Percentiles rank a stretch among this genome's conserved stretches.
These are phyloP conservation scores for Pseudocercospora ulei DNA, from an alignment of 2,329 filamentous ascomycete species.

Conservation along the genomic window DNA sequence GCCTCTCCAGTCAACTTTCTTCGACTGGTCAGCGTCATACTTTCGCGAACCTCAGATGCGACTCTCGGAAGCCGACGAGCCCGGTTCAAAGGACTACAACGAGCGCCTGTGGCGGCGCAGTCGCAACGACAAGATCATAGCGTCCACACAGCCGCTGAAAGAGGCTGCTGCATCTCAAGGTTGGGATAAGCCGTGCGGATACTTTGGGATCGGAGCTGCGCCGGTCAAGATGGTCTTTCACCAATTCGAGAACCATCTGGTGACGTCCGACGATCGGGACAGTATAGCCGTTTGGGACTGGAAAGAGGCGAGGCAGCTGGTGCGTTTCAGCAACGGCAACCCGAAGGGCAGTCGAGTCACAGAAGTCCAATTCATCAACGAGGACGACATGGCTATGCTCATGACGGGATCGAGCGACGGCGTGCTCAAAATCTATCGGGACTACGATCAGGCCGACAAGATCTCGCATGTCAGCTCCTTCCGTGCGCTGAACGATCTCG, in stretches of 20 bases:
- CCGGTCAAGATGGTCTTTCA: slow-evolving; percentile 92
- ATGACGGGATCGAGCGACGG: slow-evolving; percentile 95
- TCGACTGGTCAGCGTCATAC: slow-evolving; percentile 93
- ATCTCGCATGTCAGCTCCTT: slow-evolving; percentile 84
- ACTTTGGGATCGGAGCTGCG: slow-evolving; percentile 82
- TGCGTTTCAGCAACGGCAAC: slow-evolving; percentile 88
- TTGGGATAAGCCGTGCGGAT: slow-evolving; percentile 74
- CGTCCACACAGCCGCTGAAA: slow-evolving; percentile 88
- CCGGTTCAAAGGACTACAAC: slow-evolving; percentile 92
- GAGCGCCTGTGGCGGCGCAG: slow-evolving; percentile 84
- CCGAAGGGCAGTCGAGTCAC: slow-evolving; percentile 84
- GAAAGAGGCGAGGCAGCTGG: slow-evolving; percentile 63
- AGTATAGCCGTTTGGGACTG: slow-evolving; percentile 87
- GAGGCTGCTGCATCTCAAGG: slow-evolving; percentile 72
- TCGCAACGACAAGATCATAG: slow-evolving; percentile 83
- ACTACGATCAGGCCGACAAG: slow-evolving; percentile 68
- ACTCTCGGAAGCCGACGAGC: slow-evolving; percentile 87
- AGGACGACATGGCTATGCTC: slow-evolving; percentile 88
- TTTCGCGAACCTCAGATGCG: slow-evolving; percentile 99
- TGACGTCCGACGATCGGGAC: slow-evolving; percentile 86
- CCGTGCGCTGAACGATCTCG: slow-evolving; percentile 83
- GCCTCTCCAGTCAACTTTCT: slow-evolving; percentile 71
- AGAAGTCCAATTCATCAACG: slow-evolving; percentile 94
- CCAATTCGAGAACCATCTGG: slow-evolving; percentile 92
- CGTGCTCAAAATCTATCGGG: slow-evolving; percentile 82